These are phyloP conservation scores for Fraxinus nigra DNA, from an alignment of 305 asterid genomes.

Conservation along the genomic window DNA sequence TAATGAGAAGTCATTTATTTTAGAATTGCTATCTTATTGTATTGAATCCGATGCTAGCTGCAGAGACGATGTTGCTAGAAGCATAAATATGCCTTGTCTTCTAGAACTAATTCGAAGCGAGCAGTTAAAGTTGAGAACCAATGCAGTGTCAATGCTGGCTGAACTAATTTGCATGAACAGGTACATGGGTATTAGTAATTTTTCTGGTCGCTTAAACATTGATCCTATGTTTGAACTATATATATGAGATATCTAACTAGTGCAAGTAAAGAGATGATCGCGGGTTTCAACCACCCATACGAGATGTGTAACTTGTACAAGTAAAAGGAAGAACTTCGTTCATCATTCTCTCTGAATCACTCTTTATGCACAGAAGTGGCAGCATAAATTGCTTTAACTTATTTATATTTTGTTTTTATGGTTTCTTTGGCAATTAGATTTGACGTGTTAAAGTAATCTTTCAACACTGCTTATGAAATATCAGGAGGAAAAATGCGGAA, in stretches of 20 bases:
- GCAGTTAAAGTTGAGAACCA: constrained; percentile 30
- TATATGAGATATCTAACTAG: not conserved
- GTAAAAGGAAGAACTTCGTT: not conserved
- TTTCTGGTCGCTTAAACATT: not conserved
- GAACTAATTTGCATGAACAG: constrained; percentile 72
- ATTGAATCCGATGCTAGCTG: constrained; percentile 52
- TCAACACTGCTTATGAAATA: constrained; percentile 9
- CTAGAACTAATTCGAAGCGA: constrained; percentile 48
- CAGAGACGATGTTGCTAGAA: constrained; percentile 41
- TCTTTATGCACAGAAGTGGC: not conserved
- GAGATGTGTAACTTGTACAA: not conserved
- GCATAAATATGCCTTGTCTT: constrained; percentile 39
- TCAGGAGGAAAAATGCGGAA: constrained; percentile 60
- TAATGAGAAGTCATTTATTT: constrained; percentile 45
- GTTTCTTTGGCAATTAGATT: constrained; percentile 1
- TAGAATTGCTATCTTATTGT: constrained; percentile 43
- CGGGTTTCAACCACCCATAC: not conserved
- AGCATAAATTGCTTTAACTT: not conserved
- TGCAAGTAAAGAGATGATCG: not conserved
- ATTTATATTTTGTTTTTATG: not conserved
- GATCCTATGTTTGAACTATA: not conserved
- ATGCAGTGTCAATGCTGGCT: constrained; percentile 39
- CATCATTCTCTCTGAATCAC: not conserved
- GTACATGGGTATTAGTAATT: constrained; percentile 31
- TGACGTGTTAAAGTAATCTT: not conserved